These are phyloP conservation scores for Amoebophrya sp. DNA, from an alignment of 169 alveolate species.

Conservation along the genomic window DNA sequence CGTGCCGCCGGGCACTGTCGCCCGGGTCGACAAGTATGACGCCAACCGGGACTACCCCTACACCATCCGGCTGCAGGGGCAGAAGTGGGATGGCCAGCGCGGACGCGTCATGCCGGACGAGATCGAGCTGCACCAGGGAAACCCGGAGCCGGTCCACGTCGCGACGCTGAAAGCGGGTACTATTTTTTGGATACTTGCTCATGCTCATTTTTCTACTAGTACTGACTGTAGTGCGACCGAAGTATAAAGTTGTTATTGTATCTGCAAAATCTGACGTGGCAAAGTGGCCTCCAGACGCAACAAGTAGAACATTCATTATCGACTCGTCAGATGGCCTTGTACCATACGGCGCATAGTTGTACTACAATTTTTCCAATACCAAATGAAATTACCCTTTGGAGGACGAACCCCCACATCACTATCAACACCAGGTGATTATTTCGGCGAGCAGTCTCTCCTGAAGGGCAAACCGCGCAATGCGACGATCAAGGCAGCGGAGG, in stretches of 20 bases:
- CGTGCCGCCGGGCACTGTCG: not conserved
- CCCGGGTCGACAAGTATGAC: not conserved
- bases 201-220: too few relatives aligned
- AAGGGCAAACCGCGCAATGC: not conserved
- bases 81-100: not conserved
- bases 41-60: not conserved
- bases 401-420: too few relatives aligned
- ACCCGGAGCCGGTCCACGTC: not conserved
- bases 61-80: not conserved
- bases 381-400: too few relatives aligned
- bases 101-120: not conserved
- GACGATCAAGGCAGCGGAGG: not conserved
- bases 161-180: not conserved
- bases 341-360: too few relatives aligned
- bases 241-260: too few relatives aligned
- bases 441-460: not conserved
- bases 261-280: too few relatives aligned
- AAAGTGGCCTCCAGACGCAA: too few relatives aligned
- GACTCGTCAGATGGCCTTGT: too few relatives aligned
- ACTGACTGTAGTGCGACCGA: too few relatives aligned
- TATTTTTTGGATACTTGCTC: too few relatives aligned
- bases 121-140: not conserved
- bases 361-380: too few relatives aligned
- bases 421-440: not conserved
- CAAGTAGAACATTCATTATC: too few relatives aligned